A percentile compares a stretch with the other conserved stretches of the same genome.
Conservation (phyloP, 257 asterid genomes). For the Rhazya stricta region DNA sequence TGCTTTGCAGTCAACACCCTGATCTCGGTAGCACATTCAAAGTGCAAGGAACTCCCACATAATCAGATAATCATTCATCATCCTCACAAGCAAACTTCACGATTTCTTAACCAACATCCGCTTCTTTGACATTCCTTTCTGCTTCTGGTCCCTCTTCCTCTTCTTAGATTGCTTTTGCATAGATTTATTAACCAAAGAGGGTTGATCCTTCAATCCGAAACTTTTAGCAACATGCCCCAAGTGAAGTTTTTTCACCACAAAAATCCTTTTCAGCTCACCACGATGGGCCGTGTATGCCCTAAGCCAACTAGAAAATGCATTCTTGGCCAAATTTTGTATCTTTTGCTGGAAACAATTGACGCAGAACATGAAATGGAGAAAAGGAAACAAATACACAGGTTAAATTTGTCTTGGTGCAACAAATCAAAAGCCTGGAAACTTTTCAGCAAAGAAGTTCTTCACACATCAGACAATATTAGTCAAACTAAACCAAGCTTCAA, state of each 20-base stretch:
- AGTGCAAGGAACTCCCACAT: not conserved
- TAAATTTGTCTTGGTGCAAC: not conserved
- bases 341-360: slow-evolving; percentile 43
- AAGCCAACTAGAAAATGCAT: slow-evolving; percentile 85
- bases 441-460: not conserved
- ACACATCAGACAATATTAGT: not conserved
- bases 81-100: slow-evolving; percentile 14
- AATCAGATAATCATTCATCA: not conserved
- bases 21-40: not conserved
- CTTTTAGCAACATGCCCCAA: slow-evolving; percentile 88
- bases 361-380: not conserved
- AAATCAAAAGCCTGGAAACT: not conserved
- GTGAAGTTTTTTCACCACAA: slow-evolving; percentile 84
- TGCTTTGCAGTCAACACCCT: not conserved
- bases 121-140: slow-evolving; percentile 45
- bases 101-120: slow-evolving; percentile 33
- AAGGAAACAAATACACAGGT: not conserved
- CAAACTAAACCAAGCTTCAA: not conserved
- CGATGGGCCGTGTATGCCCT: slow-evolving; percentile 94
- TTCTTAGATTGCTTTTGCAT: slow-evolving; percentile 63
- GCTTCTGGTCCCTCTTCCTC: slow-evolving; percentile 66
- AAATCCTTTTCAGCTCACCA: slow-evolving; percentile 83
- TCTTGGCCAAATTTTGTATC: slow-evolving; percentile 53
- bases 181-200: slow-evolving; percentile 72
- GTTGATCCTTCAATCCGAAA: slow-evolving; percentile 85